Evolutionary conservation across 805 yeast species (phyloP).

Genomic region (Schwanniomyces pseudopolymorphus): DNA sequence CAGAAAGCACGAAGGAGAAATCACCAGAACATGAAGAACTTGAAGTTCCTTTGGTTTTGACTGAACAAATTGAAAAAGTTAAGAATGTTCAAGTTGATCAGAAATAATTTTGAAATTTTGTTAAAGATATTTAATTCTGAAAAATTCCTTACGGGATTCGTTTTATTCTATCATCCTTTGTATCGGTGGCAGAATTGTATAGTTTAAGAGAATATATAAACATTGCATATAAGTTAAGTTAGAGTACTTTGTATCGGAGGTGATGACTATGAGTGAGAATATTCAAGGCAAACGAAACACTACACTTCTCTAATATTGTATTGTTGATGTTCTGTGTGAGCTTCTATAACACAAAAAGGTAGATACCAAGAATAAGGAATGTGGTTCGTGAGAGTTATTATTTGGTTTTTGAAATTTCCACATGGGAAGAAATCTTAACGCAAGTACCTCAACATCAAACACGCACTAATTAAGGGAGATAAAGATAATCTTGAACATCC

Average conservation of each 20-base stretch:
- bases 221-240: neutral
- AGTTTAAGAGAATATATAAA: neutral
- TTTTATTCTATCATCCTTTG: neutral
- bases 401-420: too few species aligned
- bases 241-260: too few species aligned
- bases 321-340: too few species aligned
- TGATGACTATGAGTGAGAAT: too few species aligned
- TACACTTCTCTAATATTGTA: too few species aligned
- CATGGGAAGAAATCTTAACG: too few species aligned
- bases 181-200: neutral
- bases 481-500: too few species aligned
- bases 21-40: conserved; percentile 43
- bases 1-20: conserved; percentile 14
- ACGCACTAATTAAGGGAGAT: too few species aligned
- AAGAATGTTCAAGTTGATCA: conserved; percentile 28
- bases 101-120: neutral
- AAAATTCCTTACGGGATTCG: neutral
- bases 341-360: too few species aligned
- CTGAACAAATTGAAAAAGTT: conserved; percentile 40
- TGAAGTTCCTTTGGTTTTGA: conserved; percentile 51
- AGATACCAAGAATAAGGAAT: too few species aligned
- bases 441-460: too few species aligned
- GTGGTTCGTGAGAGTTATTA: too few species aligned
- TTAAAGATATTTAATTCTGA: neutral
- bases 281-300: neutral